Percentiles rank a stretch among this genome's conserved stretches.
These are phyloP conservation scores for Capsella bursapastoris DNA, from an alignment of 345 rosid genomes.

Conservation along the genomic window DNA sequence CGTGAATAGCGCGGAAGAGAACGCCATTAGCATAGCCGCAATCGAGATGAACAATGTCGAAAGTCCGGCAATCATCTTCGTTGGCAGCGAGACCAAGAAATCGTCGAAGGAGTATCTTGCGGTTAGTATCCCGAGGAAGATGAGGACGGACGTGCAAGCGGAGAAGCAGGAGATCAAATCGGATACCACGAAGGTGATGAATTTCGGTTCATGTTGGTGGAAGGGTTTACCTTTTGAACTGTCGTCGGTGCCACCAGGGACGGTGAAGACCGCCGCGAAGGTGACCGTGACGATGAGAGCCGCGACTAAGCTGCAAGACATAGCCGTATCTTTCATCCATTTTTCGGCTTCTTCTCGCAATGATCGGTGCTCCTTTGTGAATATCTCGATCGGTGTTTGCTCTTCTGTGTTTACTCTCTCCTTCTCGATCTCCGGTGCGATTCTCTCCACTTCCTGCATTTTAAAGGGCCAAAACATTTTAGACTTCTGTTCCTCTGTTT, in stretches of 20 bases:
- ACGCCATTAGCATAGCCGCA: conserved; percentile 47
- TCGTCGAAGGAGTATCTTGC: conserved; percentile 47
- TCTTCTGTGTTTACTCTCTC: conserved; percentile 35
- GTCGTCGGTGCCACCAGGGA: conserved; percentile 43
- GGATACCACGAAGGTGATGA: conserved; percentile 42
- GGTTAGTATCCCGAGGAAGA: conserved; percentile 45
- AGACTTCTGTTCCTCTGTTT: neutral
- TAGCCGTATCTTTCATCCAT: conserved; percentile 51
- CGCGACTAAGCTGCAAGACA: conserved; percentile 44
- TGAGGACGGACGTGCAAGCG: conserved; percentile 35
- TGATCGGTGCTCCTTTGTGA: conserved; percentile 35
- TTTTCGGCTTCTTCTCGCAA: conserved; percentile 40
- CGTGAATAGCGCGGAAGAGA: conserved; percentile 39
- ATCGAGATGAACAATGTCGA: conserved; percentile 42
- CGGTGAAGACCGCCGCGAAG: conserved; percentile 48
- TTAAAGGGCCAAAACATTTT: neutral
- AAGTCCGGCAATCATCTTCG: conserved; percentile 45
- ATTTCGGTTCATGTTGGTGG: neutral
- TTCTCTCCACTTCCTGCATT: conserved; percentile 41
- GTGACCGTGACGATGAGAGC: conserved; percentile 46
- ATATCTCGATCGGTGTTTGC: conserved; percentile 42
- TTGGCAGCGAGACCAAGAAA: conserved; percentile 41
- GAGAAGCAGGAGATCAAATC: conserved; percentile 45
- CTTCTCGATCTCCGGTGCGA: conserved; percentile 33
- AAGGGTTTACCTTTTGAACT: conserved; percentile 23